Evolutionary conservation across 1,139 yeast genomes (phyloP), one percentile per base, ranked within the genome.

Genomic region (Schizosaccharomyces versatilis): DNA sequence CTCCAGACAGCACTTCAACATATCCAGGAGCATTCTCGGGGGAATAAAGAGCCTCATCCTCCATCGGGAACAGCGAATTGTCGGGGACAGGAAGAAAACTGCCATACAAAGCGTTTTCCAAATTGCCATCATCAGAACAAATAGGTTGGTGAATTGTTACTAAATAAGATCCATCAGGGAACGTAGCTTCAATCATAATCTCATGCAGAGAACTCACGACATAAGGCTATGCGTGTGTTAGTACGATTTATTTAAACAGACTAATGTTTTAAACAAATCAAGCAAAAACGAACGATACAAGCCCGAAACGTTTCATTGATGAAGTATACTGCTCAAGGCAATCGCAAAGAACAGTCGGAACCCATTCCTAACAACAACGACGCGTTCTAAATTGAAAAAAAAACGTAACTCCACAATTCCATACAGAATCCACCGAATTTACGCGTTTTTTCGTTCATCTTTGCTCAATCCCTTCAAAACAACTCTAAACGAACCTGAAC

Each of bases 81-180:
- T 39, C 53, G 3, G 58, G 58, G 14, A 55, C 44, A 6, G 57
- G 58, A 36, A 56, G 48, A 38, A 56, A 56, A 6, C 55, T 51
- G 19, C 58, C 58, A 6, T 54, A 56, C 15, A 56, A 53, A n/a
- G 58, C 58, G 24, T 41, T 53, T 39, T 48, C 58, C 10, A 56
- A 54, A 51, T 56, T 40, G n/a, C 58, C 58, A 47, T 56, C 58
- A 24, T 53, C 55, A 38, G 58, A 38, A 40, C 57, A 53, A n/a
- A 56, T 55, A 15, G 58, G 58, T 36, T 55, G 54, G 51, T 56
- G 58, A 6, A 56, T 55, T 17, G 58, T 56, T 39, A 56, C 57
- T 3, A 56, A 53, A 38, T 56, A 56, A 19, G 58, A 53, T 14
- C 58, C 58, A 38, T 56, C 58, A 36, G 53, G 51, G 41, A 56